These are phyloP conservation scores for Exsudoporus frostii DNA, from an alignment of 768 basidiomycete species.

Conservation along the genomic window DNA sequence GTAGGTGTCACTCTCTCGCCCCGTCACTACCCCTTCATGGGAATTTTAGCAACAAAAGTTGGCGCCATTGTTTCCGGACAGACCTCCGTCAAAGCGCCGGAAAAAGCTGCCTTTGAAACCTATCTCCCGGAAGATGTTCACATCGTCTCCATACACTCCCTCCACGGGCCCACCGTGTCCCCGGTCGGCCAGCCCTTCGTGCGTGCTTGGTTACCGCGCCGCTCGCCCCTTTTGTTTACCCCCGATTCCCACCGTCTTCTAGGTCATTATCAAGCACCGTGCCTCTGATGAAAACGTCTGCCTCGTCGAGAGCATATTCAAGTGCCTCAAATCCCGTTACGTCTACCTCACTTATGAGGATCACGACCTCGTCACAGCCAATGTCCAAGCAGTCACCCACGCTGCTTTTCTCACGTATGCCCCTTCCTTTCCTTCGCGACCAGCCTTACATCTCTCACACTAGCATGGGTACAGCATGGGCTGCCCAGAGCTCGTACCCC, in stretches of 20 bases:
- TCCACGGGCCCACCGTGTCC: slow-evolving; percentile 90
- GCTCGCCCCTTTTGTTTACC: background rate
- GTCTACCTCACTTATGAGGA: slow-evolving; percentile 96
- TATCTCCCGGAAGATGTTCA: slow-evolving; percentile 81
- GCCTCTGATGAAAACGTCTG: slow-evolving; percentile 67
- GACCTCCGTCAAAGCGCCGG: slow-evolving; percentile 95
- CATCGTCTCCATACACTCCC: slow-evolving; percentile 90
- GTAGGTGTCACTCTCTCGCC: slow-evolving; percentile 42
- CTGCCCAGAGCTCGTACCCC: slow-evolving; percentile 70
- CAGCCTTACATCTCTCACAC: slow-evolving; percentile 6
- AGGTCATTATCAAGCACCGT: slow-evolving; percentile 90
- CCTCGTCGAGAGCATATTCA: slow-evolving; percentile 80
- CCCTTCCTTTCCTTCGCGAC: background rate
- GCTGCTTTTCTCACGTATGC: slow-evolving; percentile 91
- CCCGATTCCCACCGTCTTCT: background rate
- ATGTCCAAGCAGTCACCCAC: slow-evolving; percentile 97
- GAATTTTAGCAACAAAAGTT: slow-evolving; percentile 75
- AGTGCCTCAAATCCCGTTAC: slow-evolving; percentile 75
- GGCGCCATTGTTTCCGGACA: slow-evolving; percentile 93
- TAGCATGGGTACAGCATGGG: slow-evolving; percentile 99
- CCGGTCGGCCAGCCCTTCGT: slow-evolving; percentile 90
- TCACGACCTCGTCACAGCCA: slow-evolving; percentile 94
- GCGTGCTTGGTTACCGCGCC: slow-evolving; percentile 21
- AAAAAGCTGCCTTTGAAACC: slow-evolving; percentile 84
- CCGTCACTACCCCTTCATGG: background rate